These are phyloP conservation scores for Lithospermum erythrorhizon DNA, from an alignment of 257 asterid genomes.

Conservation along the genomic window DNA sequence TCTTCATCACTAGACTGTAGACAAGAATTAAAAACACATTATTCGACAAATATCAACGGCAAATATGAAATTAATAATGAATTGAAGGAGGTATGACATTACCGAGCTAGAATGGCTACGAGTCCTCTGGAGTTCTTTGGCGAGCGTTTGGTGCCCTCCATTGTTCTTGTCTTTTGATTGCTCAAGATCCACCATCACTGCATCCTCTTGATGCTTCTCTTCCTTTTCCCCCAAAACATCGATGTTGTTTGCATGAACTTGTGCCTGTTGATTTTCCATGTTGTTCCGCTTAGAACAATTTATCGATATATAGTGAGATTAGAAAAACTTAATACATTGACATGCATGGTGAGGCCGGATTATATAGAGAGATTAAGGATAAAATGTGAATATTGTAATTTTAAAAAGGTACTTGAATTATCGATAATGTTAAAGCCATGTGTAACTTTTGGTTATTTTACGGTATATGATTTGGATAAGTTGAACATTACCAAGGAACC, in stretches of 20 bases:
- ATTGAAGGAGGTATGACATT: not conserved
- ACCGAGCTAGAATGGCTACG: conserved; percentile 24
- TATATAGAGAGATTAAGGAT: not conserved
- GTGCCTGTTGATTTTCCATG: not conserved
- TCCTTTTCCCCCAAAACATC: conserved; percentile 25
- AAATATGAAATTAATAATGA: not conserved
- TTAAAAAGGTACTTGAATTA: not conserved
- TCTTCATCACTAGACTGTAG: conserved; percentile 42
- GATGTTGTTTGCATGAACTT: conserved; percentile 8
- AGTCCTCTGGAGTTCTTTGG: conserved; percentile 27
- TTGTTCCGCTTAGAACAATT: not conserved
- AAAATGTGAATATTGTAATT: too few species aligned
- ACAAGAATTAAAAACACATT: not conserved
- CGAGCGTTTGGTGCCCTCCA: conserved; percentile 21
- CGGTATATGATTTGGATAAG: not conserved
- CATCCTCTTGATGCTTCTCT: conserved; percentile 17
- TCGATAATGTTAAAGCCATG: not conserved
- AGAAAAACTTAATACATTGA: too few species aligned
- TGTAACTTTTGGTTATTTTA: not conserved
- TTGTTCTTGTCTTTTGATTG: conserved; percentile 2
- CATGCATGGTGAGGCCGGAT: not conserved
- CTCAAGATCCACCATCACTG: conserved; percentile 21
- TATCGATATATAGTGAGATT: not conserved
- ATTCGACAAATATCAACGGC: not conserved
- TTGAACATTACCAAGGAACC: not conserved